A percentile compares a stretch with the other conserved stretches of the same genome.
phyloP scores from a whole-genome alignment of 768 basidiomycete species.

The Agrocybe praecox region DNA sequence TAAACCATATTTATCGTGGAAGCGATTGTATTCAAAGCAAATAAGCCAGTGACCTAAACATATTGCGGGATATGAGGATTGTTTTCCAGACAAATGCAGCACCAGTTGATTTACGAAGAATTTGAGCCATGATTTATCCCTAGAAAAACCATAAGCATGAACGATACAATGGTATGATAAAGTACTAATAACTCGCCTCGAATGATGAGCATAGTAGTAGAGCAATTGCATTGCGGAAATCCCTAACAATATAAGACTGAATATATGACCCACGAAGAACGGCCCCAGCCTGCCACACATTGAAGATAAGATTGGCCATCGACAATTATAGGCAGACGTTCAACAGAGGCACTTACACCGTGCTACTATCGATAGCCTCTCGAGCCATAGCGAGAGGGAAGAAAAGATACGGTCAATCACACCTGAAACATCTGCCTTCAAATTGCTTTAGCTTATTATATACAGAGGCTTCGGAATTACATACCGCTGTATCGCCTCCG shows the following conservation, averaged over 20 bases:
- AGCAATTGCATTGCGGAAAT: conserved; percentile 16
- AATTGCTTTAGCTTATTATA: background rate
- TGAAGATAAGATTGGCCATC: background rate
- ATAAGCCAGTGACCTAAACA: conserved; percentile 9
- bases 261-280: conserved; percentile 16
- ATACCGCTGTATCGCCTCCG: background rate
- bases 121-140: conserved; percentile 10
- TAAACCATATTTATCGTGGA: conserved; percentile 7
- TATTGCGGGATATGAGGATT: background rate
- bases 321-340: too few species aligned
- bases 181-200: conserved; percentile 22
- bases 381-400: background rate
- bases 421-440: background rate
- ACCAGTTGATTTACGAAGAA: background rate
- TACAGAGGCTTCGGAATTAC: background rate
- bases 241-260: conserved; percentile 17
- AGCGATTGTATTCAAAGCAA: conserved; percentile 7
- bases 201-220: conserved; percentile 16
- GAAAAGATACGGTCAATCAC: background rate
- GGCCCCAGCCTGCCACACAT: conserved; percentile 10
- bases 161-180: background rate
- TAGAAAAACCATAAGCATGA: background rate
- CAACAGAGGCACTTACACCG: background rate
- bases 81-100: background rate
- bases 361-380: background rate